Evolutionary conservation across 495 filamentous ascomycete species (phyloP).

Genomic region (Trichocladium antarcticum): DNA sequence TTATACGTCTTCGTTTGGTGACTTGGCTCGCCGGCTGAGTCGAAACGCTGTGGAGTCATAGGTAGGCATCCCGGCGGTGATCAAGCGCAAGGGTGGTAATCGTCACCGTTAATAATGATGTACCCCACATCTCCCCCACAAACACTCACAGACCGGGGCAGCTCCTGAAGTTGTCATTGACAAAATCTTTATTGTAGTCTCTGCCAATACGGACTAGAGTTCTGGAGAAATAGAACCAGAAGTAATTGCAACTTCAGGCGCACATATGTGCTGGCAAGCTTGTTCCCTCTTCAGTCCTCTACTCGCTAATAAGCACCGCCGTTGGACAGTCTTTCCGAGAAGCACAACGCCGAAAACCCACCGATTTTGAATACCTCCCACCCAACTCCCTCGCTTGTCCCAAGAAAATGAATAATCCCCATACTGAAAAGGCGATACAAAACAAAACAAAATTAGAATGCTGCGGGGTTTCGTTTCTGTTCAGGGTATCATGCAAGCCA

Average conservation of each 20-base stretch:
- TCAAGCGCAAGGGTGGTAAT: background rate
- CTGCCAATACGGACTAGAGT: too few species aligned
- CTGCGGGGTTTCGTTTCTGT: background rate
- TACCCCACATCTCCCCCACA: background rate
- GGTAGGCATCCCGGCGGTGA: background rate
- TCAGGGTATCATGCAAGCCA: slow-evolving; percentile 7
- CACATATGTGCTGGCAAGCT: too few species aligned
- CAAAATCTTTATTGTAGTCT: too few species aligned
- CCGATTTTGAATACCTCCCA: background rate
- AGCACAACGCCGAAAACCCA: background rate
- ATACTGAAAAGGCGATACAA: background rate
- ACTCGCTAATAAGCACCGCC: background rate
- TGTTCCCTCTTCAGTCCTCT: too few species aligned
- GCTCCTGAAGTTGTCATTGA: too few species aligned
- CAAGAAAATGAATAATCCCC: background rate
- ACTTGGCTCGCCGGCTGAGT: slow-evolving; percentile 24
- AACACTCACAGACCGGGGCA: background rate
- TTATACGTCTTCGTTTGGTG: background rate
- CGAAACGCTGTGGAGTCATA: slow-evolving; percentile 21
- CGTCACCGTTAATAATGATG: slow-evolving; percentile 10
- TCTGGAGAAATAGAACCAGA: too few species aligned
- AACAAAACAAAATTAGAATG: background rate
- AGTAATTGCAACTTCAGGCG: too few species aligned
- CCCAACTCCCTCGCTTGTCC: background rate
- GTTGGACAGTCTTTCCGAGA: background rate